Evolutionary conservation across 2,329 filamentous ascomycete species (phyloP).

Genomic region (Hymenoscyphus repandus): DNA sequence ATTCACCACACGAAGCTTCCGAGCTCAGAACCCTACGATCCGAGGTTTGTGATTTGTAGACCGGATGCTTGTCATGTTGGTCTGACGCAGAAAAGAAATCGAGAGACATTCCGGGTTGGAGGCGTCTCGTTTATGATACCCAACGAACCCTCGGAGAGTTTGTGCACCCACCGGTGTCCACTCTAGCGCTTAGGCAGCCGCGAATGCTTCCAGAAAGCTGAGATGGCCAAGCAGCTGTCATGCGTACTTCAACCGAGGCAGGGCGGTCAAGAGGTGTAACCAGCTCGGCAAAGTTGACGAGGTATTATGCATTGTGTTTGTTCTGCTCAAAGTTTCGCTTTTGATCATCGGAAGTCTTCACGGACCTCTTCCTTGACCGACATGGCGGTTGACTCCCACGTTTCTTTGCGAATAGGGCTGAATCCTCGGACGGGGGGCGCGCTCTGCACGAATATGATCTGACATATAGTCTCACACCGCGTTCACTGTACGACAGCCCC

Average conservation of each 20-base stretch:
- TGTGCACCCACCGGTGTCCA: slow-evolving; percentile 7
- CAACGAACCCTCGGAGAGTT: slow-evolving; percentile 7
- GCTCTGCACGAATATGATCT: background rate
- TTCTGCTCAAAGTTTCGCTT: no score
- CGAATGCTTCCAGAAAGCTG: background rate
- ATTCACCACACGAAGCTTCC: slow-evolving; percentile 6
- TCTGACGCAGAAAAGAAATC: background rate
- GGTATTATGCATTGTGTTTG: no score
- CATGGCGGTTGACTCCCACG: background rate
- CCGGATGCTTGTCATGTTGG: slow-evolving; percentile 1
- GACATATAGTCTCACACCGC: background rate
- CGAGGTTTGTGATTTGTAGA: background rate
- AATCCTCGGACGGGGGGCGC: background rate
- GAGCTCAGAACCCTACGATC: background rate
- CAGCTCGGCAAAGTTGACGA: no score
- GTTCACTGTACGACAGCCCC: background rate
- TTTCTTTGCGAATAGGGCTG: background rate
- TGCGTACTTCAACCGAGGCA: slow-evolving; percentile 14
- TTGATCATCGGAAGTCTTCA: no score
- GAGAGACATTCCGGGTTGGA: slow-evolving; percentile 3
- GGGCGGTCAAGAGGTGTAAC: slow-evolving; percentile 10
- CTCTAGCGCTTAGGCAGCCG: slow-evolving; percentile 24
- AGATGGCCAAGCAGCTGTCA: background rate
- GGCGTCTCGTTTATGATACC: slow-evolving; percentile 8
- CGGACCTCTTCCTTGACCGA: slow-evolving; percentile 3